Base-by-base conservation (phyloP, 495 filamentous ascomycete genomes). In the Penicillium canariense region DNA sequence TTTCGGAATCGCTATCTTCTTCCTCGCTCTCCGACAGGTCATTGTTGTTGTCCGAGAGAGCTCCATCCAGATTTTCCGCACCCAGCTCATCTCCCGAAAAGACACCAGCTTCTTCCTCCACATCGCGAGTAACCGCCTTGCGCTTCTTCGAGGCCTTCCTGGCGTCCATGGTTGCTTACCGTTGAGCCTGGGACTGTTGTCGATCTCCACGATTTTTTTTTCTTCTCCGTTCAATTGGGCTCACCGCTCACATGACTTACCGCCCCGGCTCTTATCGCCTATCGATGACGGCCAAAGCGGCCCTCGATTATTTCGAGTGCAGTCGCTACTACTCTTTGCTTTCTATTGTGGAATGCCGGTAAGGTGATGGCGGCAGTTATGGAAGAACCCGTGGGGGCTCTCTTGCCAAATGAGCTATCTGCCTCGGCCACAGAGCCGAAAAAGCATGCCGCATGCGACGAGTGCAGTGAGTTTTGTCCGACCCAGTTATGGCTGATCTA, bases 31-130 rank as follows among this genome's bases (percentile, higher is more conserved):
- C 72, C 10, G 65, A 70, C 36, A 74, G 63, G 34, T 74, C 69
- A 9, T 83, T 80, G 15, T 80, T 81, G 32, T 79, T 81, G 48
- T 84, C 80, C 31, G 84, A 86, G 39, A 89, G 73, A 46, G 84
- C 77, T 26, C 85, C 87, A 50, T 89, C 81, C 8, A 90, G 68
- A 27, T 87, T 73, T 1, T 79, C 80, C 28, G 76, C 73, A 48
- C 77, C 79, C 61, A 92, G 78, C 51, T 90, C 88, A 45, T 86
- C 82, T 7, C 87, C 86, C 17, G 83, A 85, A 48, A 77, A 73
- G 4, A 78, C 74, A 34, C 76, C 75, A 12, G 78, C 70, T 48
- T 77, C 76, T 53, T 77, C 73, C 57, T 75, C 69, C 40, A 79
- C 72, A 71, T 83, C 78, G 48, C 75, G 66, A 44, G 79, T 81